These are phyloP conservation scores for Lactarius evosmus DNA, from an alignment of 768 basidiomycete species.

Conservation along the genomic window DNA sequence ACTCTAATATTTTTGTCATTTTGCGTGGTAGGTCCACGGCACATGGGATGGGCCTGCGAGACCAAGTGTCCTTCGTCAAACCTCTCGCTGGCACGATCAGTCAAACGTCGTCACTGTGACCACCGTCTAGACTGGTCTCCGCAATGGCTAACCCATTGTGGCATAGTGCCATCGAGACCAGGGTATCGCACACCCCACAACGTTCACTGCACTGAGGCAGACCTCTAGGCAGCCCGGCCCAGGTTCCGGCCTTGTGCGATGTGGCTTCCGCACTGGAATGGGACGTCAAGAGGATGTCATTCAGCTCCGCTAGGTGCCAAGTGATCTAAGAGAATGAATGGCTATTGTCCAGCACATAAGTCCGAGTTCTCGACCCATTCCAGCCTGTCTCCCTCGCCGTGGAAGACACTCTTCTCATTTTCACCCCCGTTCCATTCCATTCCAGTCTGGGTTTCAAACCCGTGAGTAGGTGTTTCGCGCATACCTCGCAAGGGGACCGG, in stretches of 20 bases:
- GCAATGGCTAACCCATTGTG: background rate
- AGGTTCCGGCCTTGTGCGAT: background rate
- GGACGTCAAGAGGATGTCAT: background rate
- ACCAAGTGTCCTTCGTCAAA: background rate
- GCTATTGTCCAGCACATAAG: background rate
- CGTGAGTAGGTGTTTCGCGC: background rate
- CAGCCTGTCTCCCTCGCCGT: background rate
- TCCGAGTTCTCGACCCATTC: background rate
- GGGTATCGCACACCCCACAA: background rate
- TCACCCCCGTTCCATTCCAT: background rate
- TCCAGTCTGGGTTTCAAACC: background rate
- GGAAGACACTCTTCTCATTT: background rate
- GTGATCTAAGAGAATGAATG: background rate
- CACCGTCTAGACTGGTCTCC: background rate
- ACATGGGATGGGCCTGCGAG: background rate
- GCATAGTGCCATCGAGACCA: background rate
- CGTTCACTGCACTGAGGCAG: background rate
- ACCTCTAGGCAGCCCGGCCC: background rate
- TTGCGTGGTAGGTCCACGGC: background rate
- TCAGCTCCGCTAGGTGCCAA: background rate
- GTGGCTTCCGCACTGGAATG: conserved; percentile 4
- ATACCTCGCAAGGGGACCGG: background rate
- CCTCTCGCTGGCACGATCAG: background rate
- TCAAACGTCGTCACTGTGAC: background rate
- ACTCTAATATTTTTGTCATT: background rate